phyloP scores from a whole-genome alignment of 1,284 basidiomycete genomes.

The Farysia itapuensis region DNA sequence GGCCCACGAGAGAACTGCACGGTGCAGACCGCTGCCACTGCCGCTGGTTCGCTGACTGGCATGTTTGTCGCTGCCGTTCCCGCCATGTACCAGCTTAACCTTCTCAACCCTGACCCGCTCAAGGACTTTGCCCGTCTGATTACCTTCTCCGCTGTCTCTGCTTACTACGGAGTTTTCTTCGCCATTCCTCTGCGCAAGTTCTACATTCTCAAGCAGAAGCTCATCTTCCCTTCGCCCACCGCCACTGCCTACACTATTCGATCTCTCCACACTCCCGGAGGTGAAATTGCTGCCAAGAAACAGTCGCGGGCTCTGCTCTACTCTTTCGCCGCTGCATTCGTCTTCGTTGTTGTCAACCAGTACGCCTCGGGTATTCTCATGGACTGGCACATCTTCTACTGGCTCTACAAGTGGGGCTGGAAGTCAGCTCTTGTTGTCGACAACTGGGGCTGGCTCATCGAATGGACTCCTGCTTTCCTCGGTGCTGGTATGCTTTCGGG shows the following conservation, averaged over 20 bases:
- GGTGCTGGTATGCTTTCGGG: conserved; percentile 71
- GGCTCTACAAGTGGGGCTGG: conserved; percentile 68
- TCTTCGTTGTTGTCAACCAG: conserved; percentile 67
- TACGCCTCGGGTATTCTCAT: conserved; percentile 68
- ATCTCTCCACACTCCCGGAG: conserved; percentile 64
- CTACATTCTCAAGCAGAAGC: conserved; percentile 71
- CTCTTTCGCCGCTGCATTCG: conserved; percentile 65
- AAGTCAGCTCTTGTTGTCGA: conserved; percentile 68
- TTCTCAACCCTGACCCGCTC: conserved; percentile 31
- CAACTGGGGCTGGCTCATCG: conserved; percentile 60
- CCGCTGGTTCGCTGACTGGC: conserved; percentile 62
- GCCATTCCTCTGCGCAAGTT: conserved; percentile 69
- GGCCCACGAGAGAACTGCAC: conserved; percentile 71
- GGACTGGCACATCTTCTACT: conserved; percentile 69
- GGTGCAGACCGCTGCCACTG: conserved; percentile 50
- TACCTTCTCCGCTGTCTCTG: conserved; percentile 66
- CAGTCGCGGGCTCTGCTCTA: conserved; percentile 66
- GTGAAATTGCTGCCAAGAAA: conserved; percentile 64
- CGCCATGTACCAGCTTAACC: conserved; percentile 67
- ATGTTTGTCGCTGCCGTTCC: conserved; percentile 70
- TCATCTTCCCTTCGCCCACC: conserved; percentile 71
- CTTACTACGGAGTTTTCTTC: conserved; percentile 72
- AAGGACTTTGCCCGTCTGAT: conserved; percentile 60
- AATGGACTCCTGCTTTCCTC: conserved; percentile 70
- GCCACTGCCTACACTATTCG: conserved; percentile 72